These are phyloP conservation scores for Amoeboaphelidium occidentale DNA, from an alignment of 371 early-diverging fungal species.

Conservation along the genomic window DNA sequence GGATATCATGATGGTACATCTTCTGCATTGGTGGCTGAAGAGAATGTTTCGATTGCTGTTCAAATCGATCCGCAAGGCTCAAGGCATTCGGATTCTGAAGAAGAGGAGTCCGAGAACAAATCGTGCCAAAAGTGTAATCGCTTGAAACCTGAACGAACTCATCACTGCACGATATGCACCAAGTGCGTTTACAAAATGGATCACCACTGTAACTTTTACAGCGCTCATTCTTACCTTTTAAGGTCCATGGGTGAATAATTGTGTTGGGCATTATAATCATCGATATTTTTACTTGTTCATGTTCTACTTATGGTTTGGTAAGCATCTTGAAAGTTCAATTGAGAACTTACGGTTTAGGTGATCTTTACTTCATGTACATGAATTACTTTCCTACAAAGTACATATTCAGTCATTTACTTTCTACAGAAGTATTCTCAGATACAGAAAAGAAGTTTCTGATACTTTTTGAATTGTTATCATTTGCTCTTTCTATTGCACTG, in stretches of 20 bases:
- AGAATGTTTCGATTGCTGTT: neutral
- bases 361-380: too few relatives aligned
- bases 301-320: constrained; percentile 27
- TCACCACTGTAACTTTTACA: constrained; percentile 21
- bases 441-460: too few relatives aligned
- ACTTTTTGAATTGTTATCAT: too few relatives aligned
- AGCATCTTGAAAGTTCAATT: too few relatives aligned
- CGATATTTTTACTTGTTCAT: constrained; percentile 72
- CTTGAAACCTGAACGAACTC: constrained; percentile 63
- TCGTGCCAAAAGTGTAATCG: constrained; percentile 12
- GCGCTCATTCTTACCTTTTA: neutral
- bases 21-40: neutral
- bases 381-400: too few relatives aligned
- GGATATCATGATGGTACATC: too few relatives aligned
- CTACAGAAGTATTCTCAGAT: too few relatives aligned
- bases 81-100: too few relatives aligned
- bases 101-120: neutral
- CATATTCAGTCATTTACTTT: too few relatives aligned
- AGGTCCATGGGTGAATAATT: constrained; percentile 88
- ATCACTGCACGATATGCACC: constrained; percentile 74
- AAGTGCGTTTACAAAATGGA: constrained; percentile 51
- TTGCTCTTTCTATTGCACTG: neutral
- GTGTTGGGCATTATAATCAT: constrained; percentile 71
- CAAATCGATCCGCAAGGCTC: too few relatives aligned
- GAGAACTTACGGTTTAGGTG: too few relatives aligned